Percentiles rank a stretch among this genome's conserved stretches.
These are phyloP conservation scores for Fragaria ananassa DNA, from an alignment of 306 rosid species.

Conservation along the genomic window DNA sequence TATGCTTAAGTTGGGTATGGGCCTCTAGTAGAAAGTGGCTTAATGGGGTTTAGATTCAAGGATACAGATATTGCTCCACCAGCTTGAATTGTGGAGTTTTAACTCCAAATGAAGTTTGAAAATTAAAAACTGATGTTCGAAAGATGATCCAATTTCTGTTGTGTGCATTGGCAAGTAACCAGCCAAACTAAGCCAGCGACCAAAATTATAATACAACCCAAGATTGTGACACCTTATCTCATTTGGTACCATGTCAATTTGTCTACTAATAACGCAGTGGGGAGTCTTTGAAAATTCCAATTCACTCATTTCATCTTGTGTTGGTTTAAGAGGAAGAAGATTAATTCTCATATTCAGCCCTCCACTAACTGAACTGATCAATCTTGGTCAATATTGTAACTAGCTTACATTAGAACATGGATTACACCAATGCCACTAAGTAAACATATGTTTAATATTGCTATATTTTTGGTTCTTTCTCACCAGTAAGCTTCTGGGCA, in stretches of 20 bases:
- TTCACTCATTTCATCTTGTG: not conserved
- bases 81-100: not conserved
- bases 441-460: not conserved
- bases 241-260: not conserved
- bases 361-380: not conserved
- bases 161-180: not conserved
- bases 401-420: not conserved
- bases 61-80: not conserved
- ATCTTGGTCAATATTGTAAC: not conserved
- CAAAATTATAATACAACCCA: not conserved
- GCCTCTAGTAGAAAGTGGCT: too few relatives aligned
- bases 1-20: too few relatives aligned
- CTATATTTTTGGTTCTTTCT: not conserved
- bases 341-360: not conserved
- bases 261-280: not conserved
- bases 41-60: too few relatives aligned
- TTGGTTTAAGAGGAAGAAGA: not conserved
- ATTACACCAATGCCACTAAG: not conserved
- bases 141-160: not conserved
- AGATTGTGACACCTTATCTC: conserved; percentile 14
- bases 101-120: not conserved
- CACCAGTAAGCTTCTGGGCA: not conserved
- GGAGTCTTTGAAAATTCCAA: not conserved
- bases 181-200: not conserved
- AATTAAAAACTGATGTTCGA: not conserved